Base-by-base conservation (phyloP, 306 rosid species). In the Cicer arietinum region DNA sequence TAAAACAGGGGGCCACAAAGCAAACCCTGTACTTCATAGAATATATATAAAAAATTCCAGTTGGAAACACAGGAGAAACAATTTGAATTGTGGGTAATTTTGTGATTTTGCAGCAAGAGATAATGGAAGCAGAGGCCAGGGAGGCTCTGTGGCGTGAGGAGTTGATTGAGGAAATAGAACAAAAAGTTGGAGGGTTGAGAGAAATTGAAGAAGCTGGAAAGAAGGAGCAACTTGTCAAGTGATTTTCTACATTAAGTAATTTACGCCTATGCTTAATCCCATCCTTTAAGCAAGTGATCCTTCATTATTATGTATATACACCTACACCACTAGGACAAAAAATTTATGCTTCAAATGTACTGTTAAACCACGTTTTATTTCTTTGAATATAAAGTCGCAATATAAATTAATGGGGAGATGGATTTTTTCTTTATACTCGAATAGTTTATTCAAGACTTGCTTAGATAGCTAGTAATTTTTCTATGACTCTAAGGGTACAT, bases 101-200 rank as follows among this genome's bases (percentile, higher is more conserved):
- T 14, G 14, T 51, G 57, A 16, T 1, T 16, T 30, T 81, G 86
- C 90, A 92, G 97, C 97, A 92, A 92, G 97, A 88, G 6, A 82
- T 39, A 30, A 88, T 92, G 64, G 97, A 92, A 85, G 96, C 90
- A 85, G 69, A 74, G 61, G 91, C 96, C 1, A 88, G 97, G 73
- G 87, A 93, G 77, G 91, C 90, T 57, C 52, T 92, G 18, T 90
- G 91, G 96, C 75, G 90, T 2, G 97, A 92, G 82, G 97, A 92
- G 82, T 81, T 92, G 77, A 88, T 92, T 58, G 97, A 92, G 87
- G 97, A 90, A 85, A 92, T 92, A 61, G 97, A 92, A 67, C 91
- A 85, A 72, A 92, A 86, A 84, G 95, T 88, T 66, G 97, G 94
- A 83, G 92, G 93, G 25, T 82, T 91, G 63, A 79, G 80, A 69